Evolutionary conservation across 1,139 yeast species (phyloP), one percentile per base, ranked within the genome.

Genomic region (Pichia sp.): DNA sequence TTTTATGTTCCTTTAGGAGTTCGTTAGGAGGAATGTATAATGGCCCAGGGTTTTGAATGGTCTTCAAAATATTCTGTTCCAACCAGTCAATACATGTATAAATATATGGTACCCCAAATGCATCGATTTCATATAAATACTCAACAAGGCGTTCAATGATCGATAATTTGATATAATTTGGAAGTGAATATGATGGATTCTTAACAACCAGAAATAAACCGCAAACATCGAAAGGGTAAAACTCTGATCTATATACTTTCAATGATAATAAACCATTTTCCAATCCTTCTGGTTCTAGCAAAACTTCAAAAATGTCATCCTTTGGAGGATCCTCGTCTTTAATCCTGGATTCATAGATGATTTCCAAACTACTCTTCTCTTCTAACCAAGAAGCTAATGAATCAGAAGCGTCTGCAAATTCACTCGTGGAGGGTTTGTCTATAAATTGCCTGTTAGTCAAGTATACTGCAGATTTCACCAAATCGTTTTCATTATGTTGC

Each of bases 11-110:
- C 26, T 32, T 32, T 7, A 16, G 36, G 9, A 38, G n/a, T 27
- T 37, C 33, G 29, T 41, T 36, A 3, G 35, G 27, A 4, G 69
- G 56, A 27, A 67, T 67, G 4, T 79, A 59, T 34, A 88, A 67
- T 5, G 80, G 78, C 0, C 95, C 95, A 0, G 97, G 97, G 47
- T 81, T 69, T 34, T 79, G 75, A 23, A 84, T 72, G 9, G 88
- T 70, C 2, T 61, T 60, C 5, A 68, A 63, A 41, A 83, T 67
- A 53, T 85, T 77, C 11, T 76, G 81, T 51, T 81, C 81, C 26
- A 87, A 56, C 90, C 94, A 88, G 50, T 86, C 95, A 42, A 79
- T 66, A 11, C 87, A 68, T 4, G 79, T 66, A 58, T 69, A 82
- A 2, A 88, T 60, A 67, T 82, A 75, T 54, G 84, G 79, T 52